phyloP scores from a whole-genome alignment of 2,329 filamentous ascomycete species.

The Whalleya microplaca region DNA sequence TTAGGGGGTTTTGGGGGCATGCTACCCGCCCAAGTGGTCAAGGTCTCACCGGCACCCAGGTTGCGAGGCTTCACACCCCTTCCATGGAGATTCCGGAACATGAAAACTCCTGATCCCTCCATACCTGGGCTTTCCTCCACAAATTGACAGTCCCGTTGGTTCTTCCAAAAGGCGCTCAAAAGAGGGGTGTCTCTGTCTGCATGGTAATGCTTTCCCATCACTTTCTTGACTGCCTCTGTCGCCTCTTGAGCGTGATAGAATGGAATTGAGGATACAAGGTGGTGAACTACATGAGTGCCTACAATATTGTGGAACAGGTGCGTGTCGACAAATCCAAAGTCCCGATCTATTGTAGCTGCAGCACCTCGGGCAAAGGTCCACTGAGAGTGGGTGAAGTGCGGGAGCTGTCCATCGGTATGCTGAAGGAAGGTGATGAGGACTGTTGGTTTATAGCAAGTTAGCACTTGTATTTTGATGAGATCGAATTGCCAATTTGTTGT shows the following conservation, averaged over 20 bases:
- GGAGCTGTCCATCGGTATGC: neutral
- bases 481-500: neutral
- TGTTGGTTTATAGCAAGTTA: neutral
- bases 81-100: neutral
- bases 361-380: neutral
- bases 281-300: neutral
- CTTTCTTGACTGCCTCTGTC: neutral
- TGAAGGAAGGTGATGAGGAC: neutral
- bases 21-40: neutral
- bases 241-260: conserved; percentile 1
- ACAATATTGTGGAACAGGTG: neutral
- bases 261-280: neutral
- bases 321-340: neutral
- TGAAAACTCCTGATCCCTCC: neutral
- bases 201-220: neutral
- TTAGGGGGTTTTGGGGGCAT: neutral
- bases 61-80: neutral
- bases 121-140: neutral
- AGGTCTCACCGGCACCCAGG: neutral
- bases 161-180: neutral
- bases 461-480: neutral
- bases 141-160: neutral
- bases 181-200: neutral
- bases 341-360: neutral
- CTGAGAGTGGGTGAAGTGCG: neutral